Evolutionary conservation across 1,284 basidiomycete species (phyloP).

Genomic region (Marasmius sp.): DNA sequence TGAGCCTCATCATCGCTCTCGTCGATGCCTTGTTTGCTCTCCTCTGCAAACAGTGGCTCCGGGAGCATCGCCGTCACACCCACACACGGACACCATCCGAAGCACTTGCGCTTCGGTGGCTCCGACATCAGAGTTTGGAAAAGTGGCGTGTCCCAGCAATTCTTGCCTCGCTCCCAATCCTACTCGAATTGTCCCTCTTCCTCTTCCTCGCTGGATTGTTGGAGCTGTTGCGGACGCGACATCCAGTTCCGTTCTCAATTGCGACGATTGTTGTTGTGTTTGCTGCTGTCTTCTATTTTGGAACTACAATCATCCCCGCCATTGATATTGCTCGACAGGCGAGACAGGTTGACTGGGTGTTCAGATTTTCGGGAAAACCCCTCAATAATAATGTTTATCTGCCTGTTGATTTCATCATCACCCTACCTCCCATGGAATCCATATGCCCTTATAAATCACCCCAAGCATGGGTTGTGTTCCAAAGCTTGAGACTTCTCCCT

Average conservation of each 20-base stretch:
- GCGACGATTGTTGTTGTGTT: not conserved
- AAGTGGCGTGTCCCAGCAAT: not conserved
- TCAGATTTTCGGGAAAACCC: no score
- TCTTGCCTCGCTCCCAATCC: not conserved
- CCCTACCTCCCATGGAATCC: not conserved
- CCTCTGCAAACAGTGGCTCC: conserved; percentile 12
- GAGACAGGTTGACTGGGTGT: not conserved
- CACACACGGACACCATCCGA: not conserved
- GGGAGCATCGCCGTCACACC: conserved; percentile 5
- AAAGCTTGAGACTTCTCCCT: not conserved
- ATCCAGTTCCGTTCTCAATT: not conserved
- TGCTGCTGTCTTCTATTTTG: not conserved
- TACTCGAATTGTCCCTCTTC: not conserved
- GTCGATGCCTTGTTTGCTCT: conserved; percentile 3
- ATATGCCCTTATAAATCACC: not conserved
- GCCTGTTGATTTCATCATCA: not conserved
- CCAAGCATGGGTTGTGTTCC: not conserved
- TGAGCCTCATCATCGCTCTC: conserved; percentile 7
- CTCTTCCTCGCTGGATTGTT: conserved; percentile 3
- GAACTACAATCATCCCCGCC: not conserved
- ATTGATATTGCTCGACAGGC: not conserved
- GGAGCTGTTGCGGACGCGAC: conserved; percentile 1
- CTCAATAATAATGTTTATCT: no score
- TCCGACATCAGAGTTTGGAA: not conserved
- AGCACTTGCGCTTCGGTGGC: not conserved